Evolutionary conservation across 1,139 yeast species (phyloP), one percentile per base, ranked within the genome.

Genomic region (Chernovozyma sophiae-reginae): DNA sequence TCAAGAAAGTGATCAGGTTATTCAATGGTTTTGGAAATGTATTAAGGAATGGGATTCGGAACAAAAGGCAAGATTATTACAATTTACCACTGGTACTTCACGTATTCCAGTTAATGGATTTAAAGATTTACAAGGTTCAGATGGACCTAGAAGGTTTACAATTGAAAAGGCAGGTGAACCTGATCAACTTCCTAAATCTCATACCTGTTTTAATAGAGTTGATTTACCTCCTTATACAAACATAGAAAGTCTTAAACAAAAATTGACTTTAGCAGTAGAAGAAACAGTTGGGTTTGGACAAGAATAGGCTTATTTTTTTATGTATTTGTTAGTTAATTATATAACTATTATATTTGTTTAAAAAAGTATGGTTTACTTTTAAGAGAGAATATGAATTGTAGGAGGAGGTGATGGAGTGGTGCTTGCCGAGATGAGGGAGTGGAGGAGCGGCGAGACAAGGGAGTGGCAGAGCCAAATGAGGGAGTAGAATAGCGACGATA

Each of bases 81-180:
- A 94, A 65, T 92, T 92, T 58, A 90, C 97, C 15, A 92, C 99
- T 1, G 99, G 99, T 72, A 92, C 98, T 2, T 87, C 97, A 18
- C 85, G 99, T 68, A 90, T 94, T 42, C 99, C 99, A 3, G 98
- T 92, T 47, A 92, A 92, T 62, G 99, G 99, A 30, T 92, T 92
- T 72, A 92, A 92, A 63, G 99, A 92, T 65, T 73, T 92, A 51
- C 98, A 92, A 66, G 99, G 98, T 46, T 85, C 96, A 16, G 98
- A 92, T 65, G 98, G 98, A 41, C 98, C 98, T 37, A 85, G 98
- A 72, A 79, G 97, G 56, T 94, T 94, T 60, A 92, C 98, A 6
- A 90, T 92, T 60, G 98, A 94, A 62, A 90, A 89, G 62, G 97
- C 97, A 5, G 98, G 98, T 41, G 97, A 92, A 58, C 59, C 85